These are phyloP conservation scores for Malus asiatica DNA, from an alignment of 306 rosid genomes.

Conservation along the genomic window DNA sequence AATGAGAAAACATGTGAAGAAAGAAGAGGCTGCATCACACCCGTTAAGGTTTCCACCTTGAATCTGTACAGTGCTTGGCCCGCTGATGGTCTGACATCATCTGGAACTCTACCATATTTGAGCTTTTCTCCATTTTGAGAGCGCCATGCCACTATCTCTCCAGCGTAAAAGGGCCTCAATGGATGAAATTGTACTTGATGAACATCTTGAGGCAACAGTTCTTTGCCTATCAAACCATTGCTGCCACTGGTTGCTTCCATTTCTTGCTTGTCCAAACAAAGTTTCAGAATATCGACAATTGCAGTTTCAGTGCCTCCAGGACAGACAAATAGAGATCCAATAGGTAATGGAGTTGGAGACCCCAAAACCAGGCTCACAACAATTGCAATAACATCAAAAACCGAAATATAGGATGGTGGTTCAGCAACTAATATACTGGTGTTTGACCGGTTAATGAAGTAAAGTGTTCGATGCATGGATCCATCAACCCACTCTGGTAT, in stretches of 20 bases:
- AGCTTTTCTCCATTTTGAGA: slow-evolving; percentile 86
- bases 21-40: slow-evolving; percentile 49
- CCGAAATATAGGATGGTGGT: slow-evolving; percentile 70
- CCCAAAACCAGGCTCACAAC: slow-evolving; percentile 84
- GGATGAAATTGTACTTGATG: slow-evolving; percentile 93
- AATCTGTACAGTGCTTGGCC: slow-evolving; percentile 92
- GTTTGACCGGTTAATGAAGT: slow-evolving; percentile 59
- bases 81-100: slow-evolving; percentile 79
- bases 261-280: slow-evolving; percentile 76
- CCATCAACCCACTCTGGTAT: slow-evolving; percentile 71
- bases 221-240: slow-evolving; percentile 62
- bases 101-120: slow-evolving; percentile 75
- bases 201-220: slow-evolving; percentile 81
- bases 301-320: slow-evolving; percentile 83
- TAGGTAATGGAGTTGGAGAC: slow-evolving; percentile 74
- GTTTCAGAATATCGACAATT: slow-evolving; percentile 64
- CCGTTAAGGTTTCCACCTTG: slow-evolving; percentile 65
- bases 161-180: slow-evolving; percentile 84
- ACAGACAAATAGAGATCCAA: slow-evolving; percentile 74
- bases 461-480: slow-evolving; percentile 56
- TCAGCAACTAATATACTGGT: slow-evolving; percentile 70
- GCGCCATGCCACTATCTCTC: slow-evolving; percentile 98
- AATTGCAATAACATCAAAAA: slow-evolving; percentile 71
- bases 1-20: slow-evolving; percentile 89
- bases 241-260: slow-evolving; percentile 47